Percentiles rank a stretch among this genome's conserved stretches.
phyloP scores from a whole-genome alignment of 257 asterid species.

The Striga asiatica region DNA sequence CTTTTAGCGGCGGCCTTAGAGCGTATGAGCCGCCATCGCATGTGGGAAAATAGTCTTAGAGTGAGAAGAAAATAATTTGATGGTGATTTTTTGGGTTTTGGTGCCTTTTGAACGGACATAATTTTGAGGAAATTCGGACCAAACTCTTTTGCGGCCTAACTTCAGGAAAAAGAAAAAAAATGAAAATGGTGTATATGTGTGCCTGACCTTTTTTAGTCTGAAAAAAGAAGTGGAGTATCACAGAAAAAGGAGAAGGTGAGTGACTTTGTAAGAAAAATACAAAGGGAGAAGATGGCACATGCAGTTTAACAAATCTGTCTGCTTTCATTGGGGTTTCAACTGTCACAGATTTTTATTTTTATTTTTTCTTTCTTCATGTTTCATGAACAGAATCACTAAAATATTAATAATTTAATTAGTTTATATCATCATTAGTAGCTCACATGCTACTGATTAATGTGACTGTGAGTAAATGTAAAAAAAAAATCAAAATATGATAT shows the following conservation, averaged over 20 bases:
- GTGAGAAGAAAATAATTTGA: constrained; percentile 22
- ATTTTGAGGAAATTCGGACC: constrained; percentile 21
- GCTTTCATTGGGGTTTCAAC: constrained; percentile 13
- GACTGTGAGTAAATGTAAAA: too few species aligned
- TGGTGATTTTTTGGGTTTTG: constrained; percentile 26
- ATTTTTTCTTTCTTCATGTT: too few species aligned
- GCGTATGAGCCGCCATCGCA: constrained; percentile 33
- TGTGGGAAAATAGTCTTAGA: constrained; percentile 24
- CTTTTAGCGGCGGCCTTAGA: constrained; percentile 20
- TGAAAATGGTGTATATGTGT: too few species aligned
- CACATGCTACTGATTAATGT: too few species aligned
- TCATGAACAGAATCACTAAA: too few species aligned
- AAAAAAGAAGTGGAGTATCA: constrained; percentile 11
- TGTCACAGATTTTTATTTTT: background rate
- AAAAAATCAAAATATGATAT: too few species aligned
- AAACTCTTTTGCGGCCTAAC: constrained; percentile 12
- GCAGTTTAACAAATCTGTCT: constrained; percentile 27
- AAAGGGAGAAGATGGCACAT: constrained; percentile 37
- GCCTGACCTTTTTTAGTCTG: constrained; percentile 30
- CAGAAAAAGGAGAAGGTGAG: too few species aligned
- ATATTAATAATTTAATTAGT: too few species aligned
- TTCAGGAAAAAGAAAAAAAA: too few species aligned
- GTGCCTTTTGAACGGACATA: constrained; percentile 32
- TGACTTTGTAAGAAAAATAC: constrained; percentile 33
- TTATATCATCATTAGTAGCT: too few species aligned